Percentiles rank a stretch among this genome's conserved stretches.
These are phyloP conservation scores for Mycena rebaudengoi DNA, from an alignment of 768 basidiomycete genomes.

Conservation along the genomic window DNA sequence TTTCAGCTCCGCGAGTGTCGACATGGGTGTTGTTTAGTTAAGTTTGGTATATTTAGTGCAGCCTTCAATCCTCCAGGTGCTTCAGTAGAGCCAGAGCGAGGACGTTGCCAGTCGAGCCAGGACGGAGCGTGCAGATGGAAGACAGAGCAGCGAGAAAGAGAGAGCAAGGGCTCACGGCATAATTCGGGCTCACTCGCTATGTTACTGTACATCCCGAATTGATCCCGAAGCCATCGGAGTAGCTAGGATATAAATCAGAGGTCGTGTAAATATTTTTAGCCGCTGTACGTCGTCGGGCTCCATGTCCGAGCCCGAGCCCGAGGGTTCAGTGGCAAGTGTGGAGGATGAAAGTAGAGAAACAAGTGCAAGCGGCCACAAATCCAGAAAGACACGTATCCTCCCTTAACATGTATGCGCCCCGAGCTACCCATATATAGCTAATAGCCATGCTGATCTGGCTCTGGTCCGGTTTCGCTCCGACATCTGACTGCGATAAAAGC, in stretches of 20 bases:
- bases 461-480: neutral
- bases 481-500: conserved; percentile 15
- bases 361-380: neutral
- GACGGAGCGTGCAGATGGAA: no score
- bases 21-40: neutral
- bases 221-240: conserved; percentile 4
- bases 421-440: conserved; percentile 21
- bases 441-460: neutral
- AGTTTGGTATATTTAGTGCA: no score
- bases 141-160: no score
- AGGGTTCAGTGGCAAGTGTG: no score
- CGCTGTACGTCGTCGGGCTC: no score
- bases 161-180: conserved; percentile 23
- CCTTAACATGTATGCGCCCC: conserved; percentile 22
- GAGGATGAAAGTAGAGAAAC: neutral
- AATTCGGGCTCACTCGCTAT: neutral
- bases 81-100: no score
- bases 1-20: conserved; percentile 16
- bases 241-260: neutral
- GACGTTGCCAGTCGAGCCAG: no score
- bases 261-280: no score
- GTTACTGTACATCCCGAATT: conserved; percentile 7
- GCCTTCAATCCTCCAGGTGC: no score
- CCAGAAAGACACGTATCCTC: conserved; percentile 28
- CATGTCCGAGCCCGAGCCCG: no score